These are phyloP conservation scores for Viola pubescens DNA, from an alignment of 441 rosid genomes.

Conservation along the genomic window DNA sequence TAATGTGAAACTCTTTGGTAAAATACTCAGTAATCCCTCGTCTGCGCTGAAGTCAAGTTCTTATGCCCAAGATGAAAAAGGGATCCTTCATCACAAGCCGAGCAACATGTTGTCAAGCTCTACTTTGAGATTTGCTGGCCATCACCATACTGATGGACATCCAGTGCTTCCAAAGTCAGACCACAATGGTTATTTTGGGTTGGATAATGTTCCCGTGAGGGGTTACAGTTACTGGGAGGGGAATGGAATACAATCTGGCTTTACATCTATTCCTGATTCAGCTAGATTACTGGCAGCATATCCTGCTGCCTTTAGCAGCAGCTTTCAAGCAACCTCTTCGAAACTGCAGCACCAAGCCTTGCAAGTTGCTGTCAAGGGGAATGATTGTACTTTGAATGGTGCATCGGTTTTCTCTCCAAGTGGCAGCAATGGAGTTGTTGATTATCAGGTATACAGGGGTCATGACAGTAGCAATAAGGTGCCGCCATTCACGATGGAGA, in stretches of 20 bases:
- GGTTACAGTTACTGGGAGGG: conserved; percentile 92
- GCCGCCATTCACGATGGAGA: conserved; percentile 32
- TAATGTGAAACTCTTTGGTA: conserved; percentile 81
- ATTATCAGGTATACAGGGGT: conserved; percentile 35
- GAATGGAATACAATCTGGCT: conserved; percentile 63
- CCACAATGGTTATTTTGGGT: conserved; percentile 31
- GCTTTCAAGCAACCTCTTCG: conserved; percentile 27
- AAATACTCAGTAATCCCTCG: conserved; percentile 49
- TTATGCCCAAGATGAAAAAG: conserved; percentile 37
- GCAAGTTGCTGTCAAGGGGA: conserved; percentile 28
- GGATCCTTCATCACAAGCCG: conserved; percentile 24
- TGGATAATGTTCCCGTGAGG: conserved; percentile 58
- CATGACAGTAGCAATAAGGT: conserved; percentile 27
- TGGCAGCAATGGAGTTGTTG: conserved; percentile 39
- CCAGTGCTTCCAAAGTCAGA: conserved; percentile 37
- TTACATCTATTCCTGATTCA: conserved; percentile 65
- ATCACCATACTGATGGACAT: conserved; percentile 25
- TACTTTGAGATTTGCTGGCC: conserved; percentile 33
- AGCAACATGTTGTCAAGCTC: conserved; percentile 27
- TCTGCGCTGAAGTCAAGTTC: conserved; percentile 20
- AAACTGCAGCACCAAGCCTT: conserved; percentile 41
- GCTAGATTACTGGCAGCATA: conserved; percentile 57
- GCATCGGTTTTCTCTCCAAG: conserved; percentile 28
- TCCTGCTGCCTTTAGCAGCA: conserved; percentile 64
- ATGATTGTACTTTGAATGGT: conserved; percentile 29